phyloP scores from a whole-genome alignment of 2,329 filamentous ascomycete genomes.

The Decorospora gaudefroyi region DNA sequence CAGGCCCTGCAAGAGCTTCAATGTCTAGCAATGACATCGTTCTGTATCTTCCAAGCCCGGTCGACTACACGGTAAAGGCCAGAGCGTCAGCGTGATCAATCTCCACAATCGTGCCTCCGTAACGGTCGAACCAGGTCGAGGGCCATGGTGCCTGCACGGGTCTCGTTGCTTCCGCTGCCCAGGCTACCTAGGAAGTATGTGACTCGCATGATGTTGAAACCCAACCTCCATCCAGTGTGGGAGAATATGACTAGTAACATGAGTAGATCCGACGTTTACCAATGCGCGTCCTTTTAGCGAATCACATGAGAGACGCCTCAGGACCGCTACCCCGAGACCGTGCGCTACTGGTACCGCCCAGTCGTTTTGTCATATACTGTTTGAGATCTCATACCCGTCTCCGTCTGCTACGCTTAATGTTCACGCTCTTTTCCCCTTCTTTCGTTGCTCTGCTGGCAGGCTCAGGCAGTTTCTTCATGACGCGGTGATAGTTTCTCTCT shows the following conservation, averaged over 20 bases:
- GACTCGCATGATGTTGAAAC: slow-evolving; percentile 47
- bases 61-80: slow-evolving; percentile 11
- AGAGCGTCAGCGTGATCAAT: slow-evolving; percentile 21
- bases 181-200: slow-evolving; percentile 29
- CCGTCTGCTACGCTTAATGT: slow-evolving; percentile 45
- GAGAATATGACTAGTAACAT: slow-evolving; percentile 35
- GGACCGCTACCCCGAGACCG: slow-evolving; percentile 48
- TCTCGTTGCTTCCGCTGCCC: slow-evolving; percentile 40
- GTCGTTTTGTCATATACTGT: slow-evolving; percentile 47
- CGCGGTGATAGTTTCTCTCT: slow-evolving; percentile 43
- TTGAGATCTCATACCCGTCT: slow-evolving; percentile 47
- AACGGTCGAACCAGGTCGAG: slow-evolving; percentile 21
- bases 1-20: not conserved
- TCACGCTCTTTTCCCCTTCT: slow-evolving; percentile 44
- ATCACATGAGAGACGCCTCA: slow-evolving; percentile 46
- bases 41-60: slow-evolving; percentile 1
- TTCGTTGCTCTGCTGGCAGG: slow-evolving; percentile 49
- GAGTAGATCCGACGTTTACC: slow-evolving; percentile 29
- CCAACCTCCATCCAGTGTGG: slow-evolving; percentile 38
- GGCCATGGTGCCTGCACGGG: slow-evolving; percentile 34
- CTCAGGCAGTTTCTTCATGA: slow-evolving; percentile 43
- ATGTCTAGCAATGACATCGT: slow-evolving; percentile 15
- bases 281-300: slow-evolving; percentile 36
- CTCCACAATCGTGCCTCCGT: slow-evolving; percentile 29
- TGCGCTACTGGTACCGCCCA: slow-evolving; percentile 39